phyloP scores from a whole-genome alignment of 2,329 filamentous ascomycete species.

The Mycosphaerella sp. region DNA sequence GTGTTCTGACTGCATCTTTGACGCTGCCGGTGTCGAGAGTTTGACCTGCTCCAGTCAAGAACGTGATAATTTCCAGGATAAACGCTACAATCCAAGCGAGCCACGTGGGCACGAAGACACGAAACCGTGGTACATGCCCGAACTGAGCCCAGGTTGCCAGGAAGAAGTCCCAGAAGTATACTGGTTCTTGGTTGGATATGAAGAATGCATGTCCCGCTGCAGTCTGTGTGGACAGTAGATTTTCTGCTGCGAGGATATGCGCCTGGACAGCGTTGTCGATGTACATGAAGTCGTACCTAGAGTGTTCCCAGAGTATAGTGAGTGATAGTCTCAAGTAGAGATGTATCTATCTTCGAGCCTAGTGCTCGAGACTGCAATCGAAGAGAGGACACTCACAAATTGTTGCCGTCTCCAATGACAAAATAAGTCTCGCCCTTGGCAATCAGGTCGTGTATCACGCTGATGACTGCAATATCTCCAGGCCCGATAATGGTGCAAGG shows the following conservation, averaged over 20 bases:
- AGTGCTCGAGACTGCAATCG: too few species aligned
- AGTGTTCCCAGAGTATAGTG: too few species aligned
- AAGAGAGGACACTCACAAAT: conserved; percentile 41
- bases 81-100: conserved; percentile 47
- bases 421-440: conserved; percentile 63
- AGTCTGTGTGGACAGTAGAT: conserved; percentile 60
- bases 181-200: conserved; percentile 80
- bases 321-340: too few species aligned
- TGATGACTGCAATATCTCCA: conserved; percentile 71
- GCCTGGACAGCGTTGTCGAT: conserved; percentile 66
- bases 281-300: conserved; percentile 60
- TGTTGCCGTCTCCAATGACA: conserved; percentile 70
- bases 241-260: conserved; percentile 72
- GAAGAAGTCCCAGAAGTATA: conserved; percentile 88
- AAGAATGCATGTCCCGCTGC: conserved; percentile 76
- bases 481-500: conserved; percentile 88
- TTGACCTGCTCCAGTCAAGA: conserved; percentile 41
- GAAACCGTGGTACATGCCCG: conserved; percentile 47
- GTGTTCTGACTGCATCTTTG: conserved; percentile 48
- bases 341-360: too few species aligned
- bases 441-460: conserved; percentile 67
- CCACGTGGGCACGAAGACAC: conserved; percentile 44
- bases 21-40: conserved; percentile 51
- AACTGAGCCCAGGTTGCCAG: conserved; percentile 67
- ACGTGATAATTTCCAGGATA: conserved; percentile 44